These are phyloP conservation scores for Pseudopithomyces maydicus DNA, from an alignment of 2,329 filamentous ascomycete genomes.

Conservation along the genomic window DNA sequence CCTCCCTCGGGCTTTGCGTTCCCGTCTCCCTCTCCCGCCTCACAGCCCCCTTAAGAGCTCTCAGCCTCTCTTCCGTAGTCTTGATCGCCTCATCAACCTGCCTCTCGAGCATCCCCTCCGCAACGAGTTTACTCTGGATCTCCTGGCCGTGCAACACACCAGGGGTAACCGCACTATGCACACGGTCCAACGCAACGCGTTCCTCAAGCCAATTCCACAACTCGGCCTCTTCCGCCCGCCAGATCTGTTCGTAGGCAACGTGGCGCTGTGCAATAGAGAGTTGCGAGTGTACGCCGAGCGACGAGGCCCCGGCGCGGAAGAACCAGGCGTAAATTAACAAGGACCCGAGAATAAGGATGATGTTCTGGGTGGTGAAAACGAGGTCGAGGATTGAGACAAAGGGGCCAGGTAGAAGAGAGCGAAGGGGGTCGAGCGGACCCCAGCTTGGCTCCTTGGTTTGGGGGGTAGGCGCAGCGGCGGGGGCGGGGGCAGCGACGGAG, in stretches of 20 bases:
- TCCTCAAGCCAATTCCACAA: slow-evolving; percentile 95
- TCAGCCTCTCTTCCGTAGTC: slow-evolving; percentile 84
- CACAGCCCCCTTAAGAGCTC: slow-evolving; percentile 75
- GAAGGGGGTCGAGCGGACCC: slow-evolving; percentile 82
- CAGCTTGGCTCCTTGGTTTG: slow-evolving; percentile 56
- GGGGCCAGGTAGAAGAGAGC: slow-evolving; percentile 67
- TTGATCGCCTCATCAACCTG: slow-evolving; percentile 81
- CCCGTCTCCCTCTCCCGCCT: slow-evolving; percentile 27
- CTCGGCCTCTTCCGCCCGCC: slow-evolving; percentile 84
- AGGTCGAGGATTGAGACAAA: slow-evolving; percentile 71
- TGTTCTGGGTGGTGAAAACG: slow-evolving; percentile 75
- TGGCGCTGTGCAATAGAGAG: slow-evolving; percentile 66
- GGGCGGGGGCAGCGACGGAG: slow-evolving; percentile 39
- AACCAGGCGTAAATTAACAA: slow-evolving; percentile 39
- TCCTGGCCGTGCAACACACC: slow-evolving; percentile 36
- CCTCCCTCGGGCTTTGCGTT: slow-evolving; percentile 27
- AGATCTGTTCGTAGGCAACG: slow-evolving; percentile 90
- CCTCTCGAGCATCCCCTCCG: slow-evolving; percentile 67
- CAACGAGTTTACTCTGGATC: slow-evolving; percentile 58
- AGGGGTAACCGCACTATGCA: slow-evolving; percentile 29
- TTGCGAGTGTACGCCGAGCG: slow-evolving; percentile 32
- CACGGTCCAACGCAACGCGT: slow-evolving; percentile 72
- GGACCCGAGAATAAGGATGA: slow-evolving; percentile 76
- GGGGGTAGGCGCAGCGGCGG: slow-evolving; percentile 21
- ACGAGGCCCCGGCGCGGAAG: slow-evolving; percentile 40